phyloP scores from a whole-genome alignment of 805 yeast genomes.

The Wickerhamiella cacticola region DNA sequence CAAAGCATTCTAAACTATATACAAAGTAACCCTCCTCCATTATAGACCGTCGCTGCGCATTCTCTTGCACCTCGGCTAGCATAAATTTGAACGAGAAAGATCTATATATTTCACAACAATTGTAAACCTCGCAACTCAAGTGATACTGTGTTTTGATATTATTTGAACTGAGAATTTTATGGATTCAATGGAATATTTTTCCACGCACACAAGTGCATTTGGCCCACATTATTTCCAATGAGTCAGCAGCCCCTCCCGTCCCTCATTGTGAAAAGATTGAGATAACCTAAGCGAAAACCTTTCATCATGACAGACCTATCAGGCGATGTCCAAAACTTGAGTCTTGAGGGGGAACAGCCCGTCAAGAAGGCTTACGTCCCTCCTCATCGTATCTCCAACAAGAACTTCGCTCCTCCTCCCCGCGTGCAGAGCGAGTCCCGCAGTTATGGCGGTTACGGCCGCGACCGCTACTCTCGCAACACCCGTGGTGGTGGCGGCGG shows the following conservation, averaged over 20 bases:
- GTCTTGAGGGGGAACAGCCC: conserved; percentile 30
- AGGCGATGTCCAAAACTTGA: conserved; percentile 45
- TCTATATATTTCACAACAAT: too few relatives aligned
- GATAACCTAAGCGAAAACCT: conserved; percentile 9
- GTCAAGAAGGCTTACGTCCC: conserved; percentile 38
- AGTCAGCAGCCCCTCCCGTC: not conserved
- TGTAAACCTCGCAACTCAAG: too few relatives aligned
- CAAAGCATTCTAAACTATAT: conserved; percentile 14
- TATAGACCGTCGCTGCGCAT: too few relatives aligned
- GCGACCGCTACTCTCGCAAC: conserved; percentile 25
- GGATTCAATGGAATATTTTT: too few relatives aligned
- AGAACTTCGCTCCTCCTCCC: conserved; percentile 10
- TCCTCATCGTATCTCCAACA: conserved; percentile 34
- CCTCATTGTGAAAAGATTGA: not conserved
- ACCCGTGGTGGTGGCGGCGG: conserved; percentile 25
- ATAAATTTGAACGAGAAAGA: too few relatives aligned
- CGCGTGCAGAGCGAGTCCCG: conserved; percentile 23
- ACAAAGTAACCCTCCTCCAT: too few relatives aligned
- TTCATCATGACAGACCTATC: conserved; percentile 46
- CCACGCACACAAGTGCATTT: not conserved
- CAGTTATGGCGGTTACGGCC: conserved; percentile 18
- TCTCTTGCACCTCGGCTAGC: too few relatives aligned
- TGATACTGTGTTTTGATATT: too few relatives aligned
- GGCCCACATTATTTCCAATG: not conserved
- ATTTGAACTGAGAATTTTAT: too few relatives aligned